Base-by-base conservation (phyloP, 805 yeast genomes). In the Hyphopichia homilentoma region DNA sequence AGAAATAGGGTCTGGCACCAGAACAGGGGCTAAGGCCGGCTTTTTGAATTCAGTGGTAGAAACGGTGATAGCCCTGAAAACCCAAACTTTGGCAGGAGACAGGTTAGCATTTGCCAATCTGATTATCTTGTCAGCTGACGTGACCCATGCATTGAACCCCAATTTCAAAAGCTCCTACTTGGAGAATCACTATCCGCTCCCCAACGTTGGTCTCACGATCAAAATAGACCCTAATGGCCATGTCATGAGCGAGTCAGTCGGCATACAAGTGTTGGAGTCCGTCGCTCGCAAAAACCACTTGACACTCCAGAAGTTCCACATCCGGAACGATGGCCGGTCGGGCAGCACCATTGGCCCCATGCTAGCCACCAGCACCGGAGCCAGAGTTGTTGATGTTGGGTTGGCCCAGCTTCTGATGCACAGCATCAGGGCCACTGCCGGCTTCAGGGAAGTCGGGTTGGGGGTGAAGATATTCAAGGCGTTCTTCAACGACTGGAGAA, bases 311-410 rank as follows among this genome's bases (percentile, higher is more conserved):
- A 48, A 45, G 19, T 66, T 66, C 35, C 71, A 65, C 34, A 57
- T 65, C 18, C 47, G 68, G 16, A 66, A 66, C 38, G 70, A 61
- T 35, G 48, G 50, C n/a, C 47, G 64, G 13, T 58, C 65, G 3
- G 72, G 72, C 3, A 59, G 68, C 7, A 66, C 72, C 8, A 66
- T 65, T 29, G 72, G 72, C 1, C 71, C 72, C 2, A 53, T 55
- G 30, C 41, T 65, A 42, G 59, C 67, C 3, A 43, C 45, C 11
- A 60, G 46, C 9, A 56, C 60, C 1, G 69, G 69, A 2, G 57
- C 61, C 4, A 42, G 64, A 22, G 61, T 61, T 7, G 48, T 66
- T 9, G 72, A 66, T 40, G 61, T 65, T 8, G 72, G 72, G 1
- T 39, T 66, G 27, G 62, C 71, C 0, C 65, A 61, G n/a, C 45